phyloP scores from a whole-genome alignment of 345 rosid species.

The Arabidopsis suecica region DNA sequence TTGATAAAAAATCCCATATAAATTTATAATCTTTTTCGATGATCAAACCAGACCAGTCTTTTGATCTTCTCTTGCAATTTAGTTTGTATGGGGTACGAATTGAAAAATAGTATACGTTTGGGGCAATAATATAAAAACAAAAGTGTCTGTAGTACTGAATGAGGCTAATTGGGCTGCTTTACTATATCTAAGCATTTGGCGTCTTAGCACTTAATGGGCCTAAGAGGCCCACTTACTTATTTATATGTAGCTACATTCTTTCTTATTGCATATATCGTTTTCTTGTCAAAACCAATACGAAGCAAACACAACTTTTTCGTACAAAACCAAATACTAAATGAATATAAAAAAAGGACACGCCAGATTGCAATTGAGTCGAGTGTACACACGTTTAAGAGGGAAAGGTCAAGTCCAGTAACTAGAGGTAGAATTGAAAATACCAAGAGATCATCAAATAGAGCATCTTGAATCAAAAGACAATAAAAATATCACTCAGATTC shows the following conservation, averaged over 20 bases:
- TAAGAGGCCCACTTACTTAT: no score
- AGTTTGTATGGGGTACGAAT: not conserved
- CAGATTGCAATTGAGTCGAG: not conserved
- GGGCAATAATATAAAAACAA: no score
- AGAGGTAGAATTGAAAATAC: not conserved
- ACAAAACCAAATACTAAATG: not conserved
- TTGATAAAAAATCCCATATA: conserved; percentile 19
- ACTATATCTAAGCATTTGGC: no score
- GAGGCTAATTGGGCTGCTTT: no score
- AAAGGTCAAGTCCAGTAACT: not conserved
- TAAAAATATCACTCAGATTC: conserved; percentile 45
- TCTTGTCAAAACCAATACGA: no score
- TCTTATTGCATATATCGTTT: no score
- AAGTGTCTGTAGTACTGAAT: no score
- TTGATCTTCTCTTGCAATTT: not conserved
- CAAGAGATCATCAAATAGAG: not conserved
- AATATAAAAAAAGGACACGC: not conserved
- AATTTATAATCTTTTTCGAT: not conserved
- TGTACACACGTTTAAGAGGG: not conserved
- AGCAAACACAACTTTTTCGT: not conserved
- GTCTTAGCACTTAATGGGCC: no score
- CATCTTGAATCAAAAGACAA: not conserved
- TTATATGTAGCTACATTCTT: no score
- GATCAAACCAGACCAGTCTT: not conserved
- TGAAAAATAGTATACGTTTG: not conserved